Percentiles rank a stretch among this genome's conserved stretches.
Conservation (phyloP, 2,329 filamentous ascomycete genomes). For the Westerdykella ornata region DNA sequence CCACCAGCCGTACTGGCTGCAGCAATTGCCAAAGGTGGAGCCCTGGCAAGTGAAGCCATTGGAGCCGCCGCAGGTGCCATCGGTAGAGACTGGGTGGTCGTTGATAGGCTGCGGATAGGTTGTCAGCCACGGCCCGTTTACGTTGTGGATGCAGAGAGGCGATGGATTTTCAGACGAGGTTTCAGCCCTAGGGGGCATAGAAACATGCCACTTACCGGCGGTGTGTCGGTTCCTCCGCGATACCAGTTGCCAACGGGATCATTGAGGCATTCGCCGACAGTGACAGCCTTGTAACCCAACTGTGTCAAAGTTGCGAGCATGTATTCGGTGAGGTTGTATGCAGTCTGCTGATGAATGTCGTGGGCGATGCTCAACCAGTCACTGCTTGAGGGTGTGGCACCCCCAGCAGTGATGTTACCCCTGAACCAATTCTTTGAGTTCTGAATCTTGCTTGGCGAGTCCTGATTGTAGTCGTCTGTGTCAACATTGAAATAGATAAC, state of each 20-base stretch:
- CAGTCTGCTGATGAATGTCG: slow-evolving; percentile 45
- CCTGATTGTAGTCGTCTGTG: slow-evolving; percentile 41
- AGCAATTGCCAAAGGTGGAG: slow-evolving; percentile 41
- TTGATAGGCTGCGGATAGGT: slow-evolving; percentile 2
- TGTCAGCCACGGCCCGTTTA: not conserved
- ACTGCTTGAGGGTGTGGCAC: slow-evolving; percentile 19
- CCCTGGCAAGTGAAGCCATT: slow-evolving; percentile 40
- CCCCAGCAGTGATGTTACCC: slow-evolving; percentile 32
- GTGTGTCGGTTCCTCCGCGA: slow-evolving; percentile 27
- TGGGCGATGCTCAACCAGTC: slow-evolving; percentile 51
- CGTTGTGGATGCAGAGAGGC: not conserved
- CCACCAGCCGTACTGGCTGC: slow-evolving; percentile 39
- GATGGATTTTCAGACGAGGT: not conserved
- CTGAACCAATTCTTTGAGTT: slow-evolving; percentile 24
- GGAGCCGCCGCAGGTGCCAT: slow-evolving; percentile 41
- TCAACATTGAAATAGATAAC: slow-evolving; percentile 57
- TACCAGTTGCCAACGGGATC: slow-evolving; percentile 40
- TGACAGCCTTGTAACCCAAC: slow-evolving; percentile 34
- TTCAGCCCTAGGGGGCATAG: not conserved
- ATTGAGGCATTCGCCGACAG: slow-evolving; percentile 37
- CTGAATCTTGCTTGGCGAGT: slow-evolving; percentile 14
- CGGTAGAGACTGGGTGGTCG: slow-evolving; percentile 30
- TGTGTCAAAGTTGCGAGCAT: slow-evolving; percentile 29
- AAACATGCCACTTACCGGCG: slow-evolving; percentile 1
- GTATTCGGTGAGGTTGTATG: slow-evolving; percentile 31